Conservation (phyloP, 108 stramenopile genomes). For the Skeletonema marinoi region DNA sequence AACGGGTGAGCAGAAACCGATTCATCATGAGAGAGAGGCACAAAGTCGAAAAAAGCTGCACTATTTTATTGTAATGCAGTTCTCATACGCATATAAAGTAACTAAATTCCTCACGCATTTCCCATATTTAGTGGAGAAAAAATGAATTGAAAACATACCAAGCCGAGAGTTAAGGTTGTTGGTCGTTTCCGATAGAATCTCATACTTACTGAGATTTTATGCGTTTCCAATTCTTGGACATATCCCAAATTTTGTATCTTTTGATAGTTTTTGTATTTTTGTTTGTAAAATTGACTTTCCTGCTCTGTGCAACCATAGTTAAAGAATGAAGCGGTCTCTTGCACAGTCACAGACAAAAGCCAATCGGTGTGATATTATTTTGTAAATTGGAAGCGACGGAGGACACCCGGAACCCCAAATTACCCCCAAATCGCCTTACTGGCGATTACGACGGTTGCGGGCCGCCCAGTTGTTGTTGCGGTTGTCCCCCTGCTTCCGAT, state of each 20-base stretch:
- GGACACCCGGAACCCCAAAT: conserved; percentile 26
- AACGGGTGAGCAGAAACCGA: neutral
- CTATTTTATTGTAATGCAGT: conserved; percentile 1
- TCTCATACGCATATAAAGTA: conserved; percentile 34
- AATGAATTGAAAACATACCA: conserved; percentile 57
- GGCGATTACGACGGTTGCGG: conserved; percentile 43
- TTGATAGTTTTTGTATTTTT: conserved; percentile 22
- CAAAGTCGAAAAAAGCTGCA: conserved; percentile 2
- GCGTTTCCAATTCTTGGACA: conserved; percentile 55
- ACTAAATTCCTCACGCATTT: conserved; percentile 42
- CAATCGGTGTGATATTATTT: conserved; percentile 27
- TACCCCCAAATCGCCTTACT: conserved; percentile 16
- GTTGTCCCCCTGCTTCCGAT: conserved; percentile 39
- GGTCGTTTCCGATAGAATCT: conserved; percentile 54
- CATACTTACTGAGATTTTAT: conserved; percentile 40
- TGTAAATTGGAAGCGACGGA: conserved; percentile 28
- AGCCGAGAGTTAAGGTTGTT: conserved; percentile 21
- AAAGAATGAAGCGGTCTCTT: conserved; percentile 4
- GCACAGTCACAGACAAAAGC: neutral
- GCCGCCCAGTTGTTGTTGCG: conserved; percentile 50
- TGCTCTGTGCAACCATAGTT: conserved; percentile 10
- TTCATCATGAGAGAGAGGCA: neutral
- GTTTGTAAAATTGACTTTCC: conserved; percentile 6
- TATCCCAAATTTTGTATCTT: conserved; percentile 15
- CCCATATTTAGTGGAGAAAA: conserved; percentile 17